Evolutionary conservation across 2,329 filamentous ascomycete genomes (phyloP).

Genomic region (Colletotrichum lindemuthianum): DNA sequence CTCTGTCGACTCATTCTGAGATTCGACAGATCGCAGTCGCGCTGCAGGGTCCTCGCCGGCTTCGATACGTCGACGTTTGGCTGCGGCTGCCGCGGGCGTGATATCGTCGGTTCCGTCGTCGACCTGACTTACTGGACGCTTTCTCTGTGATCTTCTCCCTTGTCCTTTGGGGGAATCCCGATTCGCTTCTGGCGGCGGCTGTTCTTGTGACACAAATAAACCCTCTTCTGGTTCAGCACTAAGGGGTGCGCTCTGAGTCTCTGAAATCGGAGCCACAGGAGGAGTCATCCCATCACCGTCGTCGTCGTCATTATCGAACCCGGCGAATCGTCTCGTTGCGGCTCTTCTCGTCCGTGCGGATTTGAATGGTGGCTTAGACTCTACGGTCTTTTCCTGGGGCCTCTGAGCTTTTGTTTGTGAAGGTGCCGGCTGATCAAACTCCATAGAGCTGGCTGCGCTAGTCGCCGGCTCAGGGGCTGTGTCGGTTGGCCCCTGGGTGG

Average conservation of each 20-base stretch:
- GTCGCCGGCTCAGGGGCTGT: constrained; percentile 35
- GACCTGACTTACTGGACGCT: constrained; percentile 55
- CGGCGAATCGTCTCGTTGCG: constrained; percentile 71
- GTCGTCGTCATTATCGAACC: constrained; percentile 68
- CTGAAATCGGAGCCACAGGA: constrained; percentile 20
- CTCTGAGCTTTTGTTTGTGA: constrained; percentile 31
- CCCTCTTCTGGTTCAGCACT: constrained; percentile 51
- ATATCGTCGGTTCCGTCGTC: constrained; percentile 75
- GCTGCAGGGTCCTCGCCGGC: constrained; percentile 60
- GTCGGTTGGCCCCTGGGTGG: constrained; percentile 42
- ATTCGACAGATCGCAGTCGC: constrained; percentile 40
- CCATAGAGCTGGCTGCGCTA: constrained; percentile 37
- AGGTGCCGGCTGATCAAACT: constrained; percentile 38
- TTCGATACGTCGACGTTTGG: constrained; percentile 81
- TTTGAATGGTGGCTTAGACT: constrained; percentile 39
- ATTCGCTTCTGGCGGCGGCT: neutral
- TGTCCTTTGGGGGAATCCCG: constrained; percentile 38
- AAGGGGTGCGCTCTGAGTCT: constrained; percentile 17
- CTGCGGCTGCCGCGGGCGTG: constrained; percentile 78
- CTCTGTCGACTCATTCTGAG: constrained; percentile 40
- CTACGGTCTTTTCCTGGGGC: neutral
- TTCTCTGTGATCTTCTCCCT: constrained; percentile 49
- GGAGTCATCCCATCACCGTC: constrained; percentile 51
- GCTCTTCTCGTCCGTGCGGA: constrained; percentile 39
- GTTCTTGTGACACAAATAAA: constrained; percentile 67